phyloP scores from a whole-genome alignment of 352 stramenopile genomes.

The Globisporangium acanthophoron region DNA sequence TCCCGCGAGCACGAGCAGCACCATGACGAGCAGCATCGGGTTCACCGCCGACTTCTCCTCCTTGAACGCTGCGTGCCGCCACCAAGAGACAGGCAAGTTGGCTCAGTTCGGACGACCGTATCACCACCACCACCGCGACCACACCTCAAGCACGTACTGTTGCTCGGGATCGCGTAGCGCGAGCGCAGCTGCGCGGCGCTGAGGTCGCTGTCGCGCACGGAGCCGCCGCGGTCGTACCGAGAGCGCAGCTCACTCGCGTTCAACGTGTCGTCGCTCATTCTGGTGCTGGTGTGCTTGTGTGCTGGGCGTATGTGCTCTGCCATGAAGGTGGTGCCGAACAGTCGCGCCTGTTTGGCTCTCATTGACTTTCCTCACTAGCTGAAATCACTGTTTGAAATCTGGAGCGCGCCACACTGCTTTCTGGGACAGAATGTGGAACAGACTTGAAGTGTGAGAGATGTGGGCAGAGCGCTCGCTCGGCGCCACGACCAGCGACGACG shows the following conservation, averaged over 20 bases:
- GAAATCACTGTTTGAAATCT: not conserved
- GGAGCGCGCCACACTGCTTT: not conserved
- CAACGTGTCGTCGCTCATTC: constrained; percentile 55
- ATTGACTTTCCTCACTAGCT: not conserved
- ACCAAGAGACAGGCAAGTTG: not conserved
- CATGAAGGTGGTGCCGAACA: not conserved
- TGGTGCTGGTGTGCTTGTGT: not conserved
- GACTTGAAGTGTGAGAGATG: constrained; percentile 2
- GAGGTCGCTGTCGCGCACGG: constrained; percentile 68
- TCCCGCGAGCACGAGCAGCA: constrained; percentile 39
- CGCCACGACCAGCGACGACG: constrained; percentile 20
- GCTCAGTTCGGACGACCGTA: too few relatives aligned
- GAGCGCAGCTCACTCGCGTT: constrained; percentile 61
- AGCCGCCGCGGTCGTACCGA: constrained; percentile 70
- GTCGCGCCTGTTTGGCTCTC: not conserved
- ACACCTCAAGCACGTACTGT: constrained; percentile 44
- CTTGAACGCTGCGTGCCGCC: constrained; percentile 44
- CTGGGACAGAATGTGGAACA: not conserved
- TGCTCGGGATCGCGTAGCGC: constrained; percentile 72
- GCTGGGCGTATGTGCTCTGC: too few relatives aligned
- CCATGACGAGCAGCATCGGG: constrained; percentile 41
- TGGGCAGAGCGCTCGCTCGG: constrained; percentile 1
- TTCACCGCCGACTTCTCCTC: constrained; percentile 47
- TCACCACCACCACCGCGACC: too few relatives aligned
- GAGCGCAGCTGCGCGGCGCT: constrained; percentile 72